Conservation (phyloP, 1,284 basidiomycete genomes). For the Fomitopsis betulina region DNA sequence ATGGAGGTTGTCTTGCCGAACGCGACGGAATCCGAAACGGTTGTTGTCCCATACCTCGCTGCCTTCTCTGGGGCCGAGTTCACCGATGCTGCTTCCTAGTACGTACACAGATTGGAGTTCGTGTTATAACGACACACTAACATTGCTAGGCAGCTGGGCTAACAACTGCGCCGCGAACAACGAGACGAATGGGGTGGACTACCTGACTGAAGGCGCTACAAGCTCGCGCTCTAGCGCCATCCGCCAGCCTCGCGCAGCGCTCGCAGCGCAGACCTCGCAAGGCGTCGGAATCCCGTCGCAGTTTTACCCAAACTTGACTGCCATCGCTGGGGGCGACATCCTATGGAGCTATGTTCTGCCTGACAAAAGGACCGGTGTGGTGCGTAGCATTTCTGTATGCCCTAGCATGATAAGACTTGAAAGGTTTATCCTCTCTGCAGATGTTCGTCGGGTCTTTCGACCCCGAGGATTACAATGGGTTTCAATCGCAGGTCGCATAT, state of each 20-base stretch:
- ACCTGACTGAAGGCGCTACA: slow-evolving; percentile 24
- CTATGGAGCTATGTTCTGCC: slow-evolving; percentile 58
- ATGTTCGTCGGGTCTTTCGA: slow-evolving; percentile 62
- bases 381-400: slow-evolving; percentile 25
- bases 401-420: background rate
- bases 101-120: slow-evolving; percentile 18
- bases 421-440: slow-evolving; percentile 23
- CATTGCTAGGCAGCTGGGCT: slow-evolving; percentile 41
- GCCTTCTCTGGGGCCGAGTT: slow-evolving; percentile 44
- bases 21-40: slow-evolving; percentile 42
- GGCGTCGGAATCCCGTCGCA: slow-evolving; percentile 39
- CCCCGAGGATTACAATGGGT: slow-evolving; percentile 40
- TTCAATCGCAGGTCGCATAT: slow-evolving; percentile 48
- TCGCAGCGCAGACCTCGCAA: slow-evolving; percentile 38
- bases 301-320: slow-evolving; percentile 44
- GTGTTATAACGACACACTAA: background rate
- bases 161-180: slow-evolving; percentile 53
- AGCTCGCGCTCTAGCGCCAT: slow-evolving; percentile 32
- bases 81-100: slow-evolving; percentile 50
- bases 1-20: slow-evolving; percentile 39
- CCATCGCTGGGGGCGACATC: slow-evolving; percentile 42
- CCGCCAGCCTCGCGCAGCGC: slow-evolving; percentile 11
- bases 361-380: slow-evolving; percentile 56
- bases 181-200: slow-evolving; percentile 52
- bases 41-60: slow-evolving; percentile 51